These are phyloP conservation scores for Ogataea pignaliae DNA, from an alignment of 805 yeast species.

Conservation along the genomic window DNA sequence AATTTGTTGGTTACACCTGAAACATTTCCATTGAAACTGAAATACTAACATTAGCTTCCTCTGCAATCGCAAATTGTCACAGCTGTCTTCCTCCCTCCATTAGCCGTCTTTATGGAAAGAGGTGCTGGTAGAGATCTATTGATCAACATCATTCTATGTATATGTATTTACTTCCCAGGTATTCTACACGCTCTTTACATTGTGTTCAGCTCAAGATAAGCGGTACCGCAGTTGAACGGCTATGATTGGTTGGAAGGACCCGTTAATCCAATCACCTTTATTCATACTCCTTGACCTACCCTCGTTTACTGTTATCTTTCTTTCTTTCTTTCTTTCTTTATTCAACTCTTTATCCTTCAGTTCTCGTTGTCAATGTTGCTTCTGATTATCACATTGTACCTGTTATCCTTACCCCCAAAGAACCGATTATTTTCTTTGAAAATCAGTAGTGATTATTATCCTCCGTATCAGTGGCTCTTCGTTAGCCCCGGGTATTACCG, in stretches of 20 bases:
- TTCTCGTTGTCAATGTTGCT: too few relatives aligned
- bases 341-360: too few relatives aligned
- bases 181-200: slow-evolving; percentile 71
- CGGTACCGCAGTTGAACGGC: neutral
- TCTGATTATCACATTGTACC: too few relatives aligned
- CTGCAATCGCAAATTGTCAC: slow-evolving; percentile 6
- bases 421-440: too few relatives aligned
- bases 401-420: too few relatives aligned
- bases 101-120: slow-evolving; percentile 66
- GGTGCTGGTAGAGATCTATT: slow-evolving; percentile 64
- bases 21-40: too few relatives aligned
- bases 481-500: too few relatives aligned
- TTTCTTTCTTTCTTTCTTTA: too few relatives aligned
- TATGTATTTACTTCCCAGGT: slow-evolving; percentile 73
- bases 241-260: neutral
- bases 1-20: too few relatives aligned
- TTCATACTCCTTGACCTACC: neutral
- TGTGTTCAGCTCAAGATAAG: slow-evolving; percentile 30
- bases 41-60: neutral
- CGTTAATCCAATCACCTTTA: neutral
- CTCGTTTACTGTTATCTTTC: neutral
- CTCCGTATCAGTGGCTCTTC: too few relatives aligned
- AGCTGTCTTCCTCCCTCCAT: slow-evolving; percentile 64
- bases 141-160: slow-evolving; percentile 59
- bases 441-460: too few relatives aligned